Base-by-base conservation (phyloP, 768 basidiomycete species). In the Gloeophyllum trabeum region DNA sequence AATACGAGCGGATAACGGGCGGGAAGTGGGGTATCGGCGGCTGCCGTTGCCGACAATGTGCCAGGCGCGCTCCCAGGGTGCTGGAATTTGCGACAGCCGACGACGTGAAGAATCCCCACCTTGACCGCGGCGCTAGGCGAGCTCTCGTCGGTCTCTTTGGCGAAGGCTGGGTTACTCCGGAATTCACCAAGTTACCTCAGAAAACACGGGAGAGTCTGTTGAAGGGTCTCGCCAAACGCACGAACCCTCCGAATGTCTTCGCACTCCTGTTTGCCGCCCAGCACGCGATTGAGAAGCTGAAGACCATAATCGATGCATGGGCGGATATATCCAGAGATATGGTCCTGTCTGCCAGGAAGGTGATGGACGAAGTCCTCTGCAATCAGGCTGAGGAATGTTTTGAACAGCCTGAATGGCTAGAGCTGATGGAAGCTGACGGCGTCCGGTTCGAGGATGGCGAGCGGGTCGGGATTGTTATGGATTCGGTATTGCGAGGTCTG, bases 131-230 rank as follows among this genome's bases (percentile, higher is more conserved):
- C 0, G 79, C 85, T 0, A 69, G 85, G 10, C 67, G 80, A 4
- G 87, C 83, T 10, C 65, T 97, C 5, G 80, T 92, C 0, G 79
- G 81, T 0, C 69, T 88, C 23, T 97, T 88, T 53, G 90, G 89
- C 4, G 85, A 89, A 48, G 83, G 85, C 2, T 96, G 92, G 93
- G 82, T 78, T 58, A 82, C 75, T 0, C 58, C 73, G 26, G 91
- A 96, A 42, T 86, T 97, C 51, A 85, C 85, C 0, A 59, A 62
- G 0, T 66, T 94, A 2, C 69, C 79, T 2, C 70, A 68, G 43
- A 79, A 80, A 48, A 67, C 76, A 16, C 72, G 83, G 28, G 78
- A 84, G 19, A 64, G 63, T 12, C 62, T 93, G 5, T 61, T 92
- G n/a, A 78, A 78, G 44, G 85, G 84, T 3, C 66, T 96, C 0